phyloP scores from a whole-genome alignment of 495 filamentous ascomycete genomes.

The Talaromyces liani region DNA sequence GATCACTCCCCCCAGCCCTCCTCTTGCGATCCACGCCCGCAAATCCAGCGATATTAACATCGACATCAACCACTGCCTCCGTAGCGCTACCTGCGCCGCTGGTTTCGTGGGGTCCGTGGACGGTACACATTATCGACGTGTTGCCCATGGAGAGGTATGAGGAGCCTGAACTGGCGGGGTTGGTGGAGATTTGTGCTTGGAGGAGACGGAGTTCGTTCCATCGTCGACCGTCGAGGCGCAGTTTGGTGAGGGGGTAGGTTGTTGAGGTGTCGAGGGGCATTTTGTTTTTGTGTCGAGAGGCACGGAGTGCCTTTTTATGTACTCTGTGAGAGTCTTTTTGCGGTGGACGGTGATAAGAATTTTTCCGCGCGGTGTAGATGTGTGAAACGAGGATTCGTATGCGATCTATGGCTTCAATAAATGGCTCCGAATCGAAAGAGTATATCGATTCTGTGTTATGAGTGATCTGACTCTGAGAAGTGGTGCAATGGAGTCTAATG shows the following conservation, averaged over 20 bases:
- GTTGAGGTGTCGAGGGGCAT: slow-evolving; percentile 92
- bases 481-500: neutral
- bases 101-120: slow-evolving; percentile 70
- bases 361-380: neutral
- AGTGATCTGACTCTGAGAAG: neutral
- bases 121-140: slow-evolving; percentile 90
- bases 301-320: neutral
- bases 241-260: slow-evolving; percentile 70
- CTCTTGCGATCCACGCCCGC: slow-evolving; percentile 78
- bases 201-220: slow-evolving; percentile 97
- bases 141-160: slow-evolving; percentile 93
- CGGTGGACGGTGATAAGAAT: neutral
- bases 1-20: slow-evolving; percentile 60
- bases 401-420: neutral
- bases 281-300: neutral
- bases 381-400: neutral
- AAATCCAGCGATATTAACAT: slow-evolving; percentile 81
- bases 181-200: slow-evolving; percentile 82
- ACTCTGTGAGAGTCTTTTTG: neutral
- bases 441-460: neutral
- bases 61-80: slow-evolving; percentile 64
- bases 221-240: slow-evolving; percentile 87
- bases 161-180: slow-evolving; percentile 83
- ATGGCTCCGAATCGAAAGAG: neutral
- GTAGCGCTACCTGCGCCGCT: slow-evolving; percentile 39